These are phyloP conservation scores for Ogataea philodendri DNA, from an alignment of 805 yeast genomes.

Conservation along the genomic window DNA sequence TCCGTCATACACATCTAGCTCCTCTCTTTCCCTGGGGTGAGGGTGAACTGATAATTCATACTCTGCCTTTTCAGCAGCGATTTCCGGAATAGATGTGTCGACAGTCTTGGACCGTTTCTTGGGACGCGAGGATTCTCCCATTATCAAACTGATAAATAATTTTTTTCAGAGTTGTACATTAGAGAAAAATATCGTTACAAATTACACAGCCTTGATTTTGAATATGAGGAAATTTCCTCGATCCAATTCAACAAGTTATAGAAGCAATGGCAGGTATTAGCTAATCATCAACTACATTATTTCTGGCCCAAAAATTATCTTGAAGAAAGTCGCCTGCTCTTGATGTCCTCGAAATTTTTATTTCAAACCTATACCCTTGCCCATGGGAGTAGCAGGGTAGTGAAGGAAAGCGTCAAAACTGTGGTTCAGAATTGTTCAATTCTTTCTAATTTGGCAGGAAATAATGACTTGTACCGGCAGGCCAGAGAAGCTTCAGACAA, in stretches of 20 bases:
- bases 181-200: no score
- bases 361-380: constrained; percentile 28
- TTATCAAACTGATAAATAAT: constrained; percentile 7
- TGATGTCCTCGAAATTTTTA: constrained; percentile 27
- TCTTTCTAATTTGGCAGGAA: constrained; percentile 23
- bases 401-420: constrained; percentile 20
- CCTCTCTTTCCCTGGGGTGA: constrained; percentile 35
- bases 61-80: constrained; percentile 68
- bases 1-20: constrained; percentile 55
- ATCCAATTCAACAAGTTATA: no score
- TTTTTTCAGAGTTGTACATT: no score
- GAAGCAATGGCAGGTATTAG: no score
- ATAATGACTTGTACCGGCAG: constrained; percentile 28
- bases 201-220: no score
- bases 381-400: constrained; percentile 30
- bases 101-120: constrained; percentile 48
- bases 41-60: constrained; percentile 50
- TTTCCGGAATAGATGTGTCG: constrained; percentile 56
- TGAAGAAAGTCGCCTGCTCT: neutral
- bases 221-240: no score
- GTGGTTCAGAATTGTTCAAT: constrained; percentile 23
- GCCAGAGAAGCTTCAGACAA: constrained; percentile 27
- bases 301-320: no score
- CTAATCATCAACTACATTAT: no score
- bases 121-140: constrained; percentile 40